phyloP scores from a whole-genome alignment of 2,329 filamentous ascomycete species.

The Drechslera avenae region DNA sequence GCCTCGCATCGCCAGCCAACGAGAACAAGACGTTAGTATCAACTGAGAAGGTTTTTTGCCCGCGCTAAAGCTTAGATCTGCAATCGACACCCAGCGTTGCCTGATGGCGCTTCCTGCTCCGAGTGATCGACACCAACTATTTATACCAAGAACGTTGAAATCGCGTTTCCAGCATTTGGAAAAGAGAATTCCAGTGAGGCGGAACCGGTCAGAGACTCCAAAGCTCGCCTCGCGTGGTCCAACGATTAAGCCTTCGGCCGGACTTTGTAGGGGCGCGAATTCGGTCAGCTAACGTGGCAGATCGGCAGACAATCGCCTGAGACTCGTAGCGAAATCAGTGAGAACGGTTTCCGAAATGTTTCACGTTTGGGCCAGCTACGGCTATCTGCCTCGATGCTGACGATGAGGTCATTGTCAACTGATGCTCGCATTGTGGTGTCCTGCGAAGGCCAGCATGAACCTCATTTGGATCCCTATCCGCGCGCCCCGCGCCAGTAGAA shows the following conservation, averaged over 20 bases:
- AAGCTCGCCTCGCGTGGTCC: background rate
- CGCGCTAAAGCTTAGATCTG: conserved; percentile 12
- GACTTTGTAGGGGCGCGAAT: background rate
- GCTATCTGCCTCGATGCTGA: conserved; percentile 1
- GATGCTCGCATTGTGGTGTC: conserved; percentile 4
- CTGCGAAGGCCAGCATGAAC: conserved; percentile 1
- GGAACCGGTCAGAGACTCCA: background rate
- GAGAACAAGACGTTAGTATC: conserved; percentile 10
- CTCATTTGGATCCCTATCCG: conserved; percentile 7
- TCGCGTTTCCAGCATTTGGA: conserved; percentile 5
- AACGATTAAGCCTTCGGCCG: conserved; percentile 4
- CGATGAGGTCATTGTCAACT: conserved; percentile 12
- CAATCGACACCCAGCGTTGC: conserved; percentile 11
- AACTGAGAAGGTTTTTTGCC: conserved; percentile 15
- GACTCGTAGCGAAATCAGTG: conserved; percentile 4
- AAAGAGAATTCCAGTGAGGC: conserved; percentile 2
- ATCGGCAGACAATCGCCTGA: conserved; percentile 11
- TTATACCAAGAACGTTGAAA: conserved; percentile 14
- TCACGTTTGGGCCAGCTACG: conserved; percentile 6
- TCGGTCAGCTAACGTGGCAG: conserved; percentile 3
- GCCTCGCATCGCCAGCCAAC: conserved; percentile 4
- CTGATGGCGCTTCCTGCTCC: conserved; percentile 10
- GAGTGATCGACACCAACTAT: conserved; percentile 13
- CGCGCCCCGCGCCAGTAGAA: conserved; percentile 1
- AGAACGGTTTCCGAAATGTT: conserved; percentile 8